These are phyloP conservation scores for Mycoemilia scoparia DNA, from an alignment of 192 early-diverging fungal genomes.

Conservation along the genomic window DNA sequence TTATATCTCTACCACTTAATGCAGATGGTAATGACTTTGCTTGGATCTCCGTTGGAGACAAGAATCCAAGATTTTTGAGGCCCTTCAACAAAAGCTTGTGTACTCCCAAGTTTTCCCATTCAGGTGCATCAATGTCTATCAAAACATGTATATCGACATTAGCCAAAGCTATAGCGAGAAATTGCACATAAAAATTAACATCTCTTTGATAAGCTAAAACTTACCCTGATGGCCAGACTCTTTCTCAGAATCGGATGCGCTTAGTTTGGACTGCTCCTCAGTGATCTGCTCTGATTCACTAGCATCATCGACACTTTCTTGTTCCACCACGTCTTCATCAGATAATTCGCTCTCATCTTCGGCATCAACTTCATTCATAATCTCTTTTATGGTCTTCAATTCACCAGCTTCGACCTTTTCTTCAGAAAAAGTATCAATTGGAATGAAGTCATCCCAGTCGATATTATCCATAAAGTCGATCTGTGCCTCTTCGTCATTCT, in stretches of 20 bases:
- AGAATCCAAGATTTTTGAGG: constrained; percentile 52
- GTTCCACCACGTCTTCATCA: constrained; percentile 3
- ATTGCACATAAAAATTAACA: neutral
- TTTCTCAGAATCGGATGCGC: constrained; percentile 3
- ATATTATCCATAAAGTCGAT: constrained; percentile 4
- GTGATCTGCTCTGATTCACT: constrained; percentile 5
- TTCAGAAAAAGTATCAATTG: constrained; percentile 70
- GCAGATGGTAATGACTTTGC: constrained; percentile 47
- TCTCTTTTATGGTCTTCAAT: constrained; percentile 15
- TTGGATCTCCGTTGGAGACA: constrained; percentile 77
- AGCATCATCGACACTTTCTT: constrained; percentile 7
- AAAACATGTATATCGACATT: constrained; percentile 7
- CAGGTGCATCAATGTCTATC: constrained; percentile 43
- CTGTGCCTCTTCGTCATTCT: constrained; percentile 4
- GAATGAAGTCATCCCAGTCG: constrained; percentile 37
- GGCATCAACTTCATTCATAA: constrained; percentile 6
- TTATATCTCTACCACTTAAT: constrained; percentile 58
- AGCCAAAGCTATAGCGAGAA: neutral
- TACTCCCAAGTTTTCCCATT: constrained; percentile 50
- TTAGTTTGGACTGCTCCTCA: constrained; percentile 2
- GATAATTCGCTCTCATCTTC: constrained; percentile 3
- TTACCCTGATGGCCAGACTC: neutral
- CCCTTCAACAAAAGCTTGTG: constrained; percentile 38
- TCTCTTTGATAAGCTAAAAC: constrained; percentile 14
- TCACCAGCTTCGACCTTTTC: constrained; percentile 23